Base-by-base conservation (phyloP, 495 filamentous ascomycete species). In the Viridothelium virens region DNA sequence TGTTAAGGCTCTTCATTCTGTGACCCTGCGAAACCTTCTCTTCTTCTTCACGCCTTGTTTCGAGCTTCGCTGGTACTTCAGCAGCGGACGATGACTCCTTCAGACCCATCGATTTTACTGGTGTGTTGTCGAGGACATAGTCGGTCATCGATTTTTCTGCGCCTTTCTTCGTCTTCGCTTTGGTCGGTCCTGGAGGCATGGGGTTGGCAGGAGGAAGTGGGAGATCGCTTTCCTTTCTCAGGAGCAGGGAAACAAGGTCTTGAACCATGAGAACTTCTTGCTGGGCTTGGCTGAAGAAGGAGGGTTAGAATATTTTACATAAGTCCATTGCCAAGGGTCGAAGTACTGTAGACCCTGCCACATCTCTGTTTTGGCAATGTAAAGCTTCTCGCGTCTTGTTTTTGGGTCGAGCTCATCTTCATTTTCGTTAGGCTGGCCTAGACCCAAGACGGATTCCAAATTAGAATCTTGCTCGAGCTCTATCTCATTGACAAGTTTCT, bases 161-260 rank as follows among this genome's bases (percentile, higher is more conserved):
- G n/a, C 53, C 53, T 36, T 59, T 59, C 18, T 59, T 59, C 53
- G 33, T 59, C 14, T 59, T 59, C 2, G 4, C 53, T 36, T 59
- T 59, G 3, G 33, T 9, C 14, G 25, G 25, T 33, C 53, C 53
- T 34, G 53, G 53, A 9, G 31, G 31, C 31, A 59, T 59, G 7
- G 25, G 53, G 25, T 33, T 37, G 86, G 79, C 71, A 89, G 90
- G 41, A 96, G 80, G 33, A 72, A 80, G 10, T 82, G 77, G 12
- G 87, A 91, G 68, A 97, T 84, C 38, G 89, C 88, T 39, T 77
- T 94, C 82, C 72, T 91, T 91, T 9, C 92, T 91, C 1, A 96
- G 79, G 1, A 96, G 77, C 10, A 96, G 84, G 12, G 94, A 96
- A 47, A 96, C 75, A 69, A 91, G 90, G 72, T 97, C 91, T 62